Base-by-base conservation (phyloP, 2,329 filamentous ascomycete genomes). In the Colletotrichum karsti region DNA sequence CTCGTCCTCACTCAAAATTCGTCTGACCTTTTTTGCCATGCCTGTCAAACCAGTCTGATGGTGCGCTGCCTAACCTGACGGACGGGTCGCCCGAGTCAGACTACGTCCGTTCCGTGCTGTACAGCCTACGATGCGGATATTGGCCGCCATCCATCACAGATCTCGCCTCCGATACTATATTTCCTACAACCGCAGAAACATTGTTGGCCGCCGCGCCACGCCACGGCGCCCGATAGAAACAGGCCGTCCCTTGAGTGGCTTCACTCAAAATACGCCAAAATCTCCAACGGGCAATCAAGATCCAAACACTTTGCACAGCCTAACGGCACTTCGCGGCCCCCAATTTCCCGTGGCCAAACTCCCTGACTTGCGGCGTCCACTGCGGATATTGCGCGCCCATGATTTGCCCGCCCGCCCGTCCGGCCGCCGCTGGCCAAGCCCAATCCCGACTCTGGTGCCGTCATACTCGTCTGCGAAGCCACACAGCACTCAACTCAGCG, bases 61-160 rank as follows among this genome's bases (percentile, higher is more conserved):
- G 64, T 53, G 59, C 35, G 51, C 64, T 63, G 64, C 64, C 37
- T 67, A 63, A 67, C 51, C 59, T 57, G 35, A 58, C 51, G 37
- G 64, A 51, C 53, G 64, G 64, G 59, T 67, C 64, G 15, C 15
- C 59, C 53, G 64, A 67, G 64, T 67, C 64, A 63, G 42, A 53
- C n/a, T 28, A 50, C 13, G 46, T 12, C 20, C 22, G n/a, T n/a
- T n/a, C n/a, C n/a, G n/a, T n/a, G n/a, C n/a, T n/a, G n/a, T n/a
- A n/a, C n/a, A n/a, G n/a, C n/a, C n/a, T n/a, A n/a, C n/a, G n/a
- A n/a, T n/a, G n/a, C n/a, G 33, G 33, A 35, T 35, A 15, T 15
- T 41, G 10, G 22, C 18, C 42, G 42, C 44, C 44, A 53, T 44
- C 35, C 20, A 63, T 44, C 26, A 63, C 41, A 50, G 42, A 63